Evolutionary conservation across 805 yeast species (phyloP).

Genomic region (Metschnikowia baotianmanensis): DNA sequence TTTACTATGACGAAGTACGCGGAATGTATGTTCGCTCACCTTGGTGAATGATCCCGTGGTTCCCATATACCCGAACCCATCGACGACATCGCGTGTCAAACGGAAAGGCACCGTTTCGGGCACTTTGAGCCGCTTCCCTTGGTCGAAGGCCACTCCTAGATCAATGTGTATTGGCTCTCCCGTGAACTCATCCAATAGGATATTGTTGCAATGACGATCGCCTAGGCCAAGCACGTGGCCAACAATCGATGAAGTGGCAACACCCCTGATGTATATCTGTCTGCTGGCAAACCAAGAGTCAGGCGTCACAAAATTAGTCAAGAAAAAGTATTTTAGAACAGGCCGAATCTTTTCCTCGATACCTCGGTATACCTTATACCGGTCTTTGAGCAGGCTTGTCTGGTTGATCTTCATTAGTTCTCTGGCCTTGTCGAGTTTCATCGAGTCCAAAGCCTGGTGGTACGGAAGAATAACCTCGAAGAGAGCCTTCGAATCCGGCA

Average conservation of each 20-base stretch:
- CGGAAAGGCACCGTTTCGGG: constrained; percentile 96
- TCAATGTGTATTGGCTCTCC: constrained; percentile 97
- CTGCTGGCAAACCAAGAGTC: constrained; percentile 72
- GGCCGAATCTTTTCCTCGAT: constrained; percentile 60
- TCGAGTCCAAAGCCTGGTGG: constrained; percentile 51
- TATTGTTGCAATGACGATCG: constrained; percentile 91
- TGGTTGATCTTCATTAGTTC: constrained; percentile 60
- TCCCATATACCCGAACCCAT: constrained; percentile 91
- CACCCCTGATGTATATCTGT: constrained; percentile 65
- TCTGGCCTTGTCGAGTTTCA: constrained; percentile 59
- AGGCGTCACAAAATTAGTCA: constrained; percentile 61
- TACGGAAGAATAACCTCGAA: constrained; percentile 63
- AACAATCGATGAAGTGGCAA: constrained; percentile 81
- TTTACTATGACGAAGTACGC: constrained; percentile 60
- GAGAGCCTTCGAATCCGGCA: constrained; percentile 68
- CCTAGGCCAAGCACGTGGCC: constrained; percentile 92
- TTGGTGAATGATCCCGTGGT: constrained; percentile 71
- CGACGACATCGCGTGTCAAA: constrained; percentile 83
- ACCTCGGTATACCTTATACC: constrained; percentile 45
- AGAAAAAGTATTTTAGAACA: constrained; percentile 66
- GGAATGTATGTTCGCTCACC: constrained; percentile 70
- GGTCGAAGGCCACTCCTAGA: constrained; percentile 94
- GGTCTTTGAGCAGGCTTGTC: constrained; percentile 37
- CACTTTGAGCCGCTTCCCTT: constrained; percentile 75
- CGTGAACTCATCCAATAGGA: constrained; percentile 69